A percentile compares a stretch with the other conserved stretches of the same genome.
These are phyloP conservation scores for Schwanniomyces sp. DNA, from an alignment of 805 yeast genomes.

Conservation along the genomic window DNA sequence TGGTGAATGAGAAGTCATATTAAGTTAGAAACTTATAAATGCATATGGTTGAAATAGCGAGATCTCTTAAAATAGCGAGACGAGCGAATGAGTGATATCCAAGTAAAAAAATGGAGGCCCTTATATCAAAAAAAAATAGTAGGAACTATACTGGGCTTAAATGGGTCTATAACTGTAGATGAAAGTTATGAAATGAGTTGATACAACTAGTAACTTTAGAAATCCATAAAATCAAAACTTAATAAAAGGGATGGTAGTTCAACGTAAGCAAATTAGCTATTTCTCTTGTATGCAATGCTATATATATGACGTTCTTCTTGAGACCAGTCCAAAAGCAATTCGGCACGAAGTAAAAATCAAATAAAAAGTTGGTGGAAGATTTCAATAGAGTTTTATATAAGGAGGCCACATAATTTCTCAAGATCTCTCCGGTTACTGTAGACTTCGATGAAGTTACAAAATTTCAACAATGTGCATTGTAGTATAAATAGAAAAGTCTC, in stretches of 20 bases:
- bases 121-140: not conserved
- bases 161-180: not conserved
- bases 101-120: not conserved
- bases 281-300: not conserved
- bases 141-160: not conserved
- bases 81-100: slow-evolving; percentile 3
- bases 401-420: not conserved
- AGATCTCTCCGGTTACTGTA: not conserved
- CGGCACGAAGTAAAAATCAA: not conserved
- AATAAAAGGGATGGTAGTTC: not conserved
- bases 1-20: slow-evolving; percentile 20
- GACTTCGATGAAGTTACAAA: not conserved
- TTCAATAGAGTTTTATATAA: not conserved
- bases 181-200: not conserved
- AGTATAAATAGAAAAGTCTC: not conserved
- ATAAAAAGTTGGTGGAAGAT: not conserved
- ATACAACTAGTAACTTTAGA: not conserved
- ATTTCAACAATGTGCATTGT: not conserved
- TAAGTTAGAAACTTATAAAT: not conserved
- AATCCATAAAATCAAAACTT: not conserved
- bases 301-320: not conserved
- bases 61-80: slow-evolving; percentile 1
- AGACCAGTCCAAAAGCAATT: not conserved
- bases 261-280: not conserved
- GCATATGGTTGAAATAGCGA: not conserved